These are phyloP conservation scores for Yamadazyma akitaensis DNA, from an alignment of 805 yeast genomes.

Conservation along the genomic window DNA sequence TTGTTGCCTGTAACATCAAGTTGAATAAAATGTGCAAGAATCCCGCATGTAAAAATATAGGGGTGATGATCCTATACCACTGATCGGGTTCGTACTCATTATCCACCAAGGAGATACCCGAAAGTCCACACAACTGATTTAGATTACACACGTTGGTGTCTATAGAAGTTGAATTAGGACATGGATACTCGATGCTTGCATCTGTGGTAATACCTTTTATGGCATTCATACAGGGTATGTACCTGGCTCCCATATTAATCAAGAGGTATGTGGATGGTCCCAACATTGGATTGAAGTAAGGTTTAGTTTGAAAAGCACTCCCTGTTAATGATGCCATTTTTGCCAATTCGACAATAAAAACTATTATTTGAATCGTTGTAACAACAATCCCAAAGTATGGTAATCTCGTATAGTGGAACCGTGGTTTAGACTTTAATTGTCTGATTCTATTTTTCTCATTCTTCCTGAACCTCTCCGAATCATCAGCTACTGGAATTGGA, in stretches of 20 bases:
- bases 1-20: constrained; percentile 53
- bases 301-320: constrained; percentile 61
- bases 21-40: constrained; percentile 66
- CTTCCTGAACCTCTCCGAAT: constrained; percentile 13
- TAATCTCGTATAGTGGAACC: constrained; percentile 35
- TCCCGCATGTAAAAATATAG: constrained; percentile 74
- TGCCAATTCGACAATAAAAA: constrained; percentile 61
- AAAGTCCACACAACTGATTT: constrained; percentile 58
- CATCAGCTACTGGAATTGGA: constrained; percentile 12
- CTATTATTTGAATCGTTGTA: constrained; percentile 46
- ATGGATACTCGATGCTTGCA: constrained; percentile 50
- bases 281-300: constrained; percentile 74
- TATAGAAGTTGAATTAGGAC: constrained; percentile 60
- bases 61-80: constrained; percentile 68
- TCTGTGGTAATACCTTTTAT: constrained; percentile 50
- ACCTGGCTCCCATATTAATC: constrained; percentile 69
- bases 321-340: constrained; percentile 60
- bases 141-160: constrained; percentile 56
- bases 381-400: constrained; percentile 42
- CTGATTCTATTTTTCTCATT: constrained; percentile 25
- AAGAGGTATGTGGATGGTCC: constrained; percentile 69
- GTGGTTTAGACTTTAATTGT: constrained; percentile 24
- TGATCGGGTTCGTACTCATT: constrained; percentile 49
- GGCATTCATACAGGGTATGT: constrained; percentile 65
- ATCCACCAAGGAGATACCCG: constrained; percentile 38